Base-by-base conservation (phyloP, 176 grass and related monocot genomes). In the Carex myosuroides region DNA sequence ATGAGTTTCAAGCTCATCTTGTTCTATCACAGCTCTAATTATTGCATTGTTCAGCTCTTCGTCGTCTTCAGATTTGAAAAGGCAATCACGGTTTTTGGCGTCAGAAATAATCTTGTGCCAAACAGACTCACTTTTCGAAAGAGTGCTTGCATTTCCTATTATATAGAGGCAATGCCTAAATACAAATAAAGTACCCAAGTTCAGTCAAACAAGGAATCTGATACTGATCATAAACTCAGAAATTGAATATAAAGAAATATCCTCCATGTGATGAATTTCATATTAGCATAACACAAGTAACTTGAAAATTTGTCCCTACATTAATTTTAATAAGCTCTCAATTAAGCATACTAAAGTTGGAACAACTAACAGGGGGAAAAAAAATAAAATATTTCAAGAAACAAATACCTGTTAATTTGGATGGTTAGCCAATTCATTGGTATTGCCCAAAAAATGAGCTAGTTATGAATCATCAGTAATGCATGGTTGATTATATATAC, bases 131-230 rank as follows among this genome's bases (percentile, higher is more conserved):
- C 79, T 82, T 2, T 82, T 82, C 46, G 79, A 82, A 22, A 82
- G 61, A 16, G 60, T 66, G 30, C 3, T 82, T 21, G 79, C 79
- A 66, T 82, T 82, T 41, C 79, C 79, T 66, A 82, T 8, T 64
- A 82, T 82, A 60, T 64, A 82, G 20, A 82, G 61, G 60, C 79
- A 82, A 66, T 82, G 58, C 79, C 79, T 82, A 64, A 60, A 64
- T 52, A 82, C 42, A 37, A 37, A 64, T 37, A 18, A 79, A 66
- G 17, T 14, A 74, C 21, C 44, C 44, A 53, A 74, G 2, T 53
- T 50, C 9, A 74, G 70, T 53, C 17, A 13, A 74, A 70, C 32
- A 44, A 69, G 65, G 33, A 39, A 69, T 64, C 65, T 69, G 33
- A 69, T 69, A 69, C 33, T 37, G 32, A 18, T 69, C 30, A 39